Evolutionary conservation across 768 basidiomycete genomes (phyloP).

Genomic region (Boletus rubropictus): DNA sequence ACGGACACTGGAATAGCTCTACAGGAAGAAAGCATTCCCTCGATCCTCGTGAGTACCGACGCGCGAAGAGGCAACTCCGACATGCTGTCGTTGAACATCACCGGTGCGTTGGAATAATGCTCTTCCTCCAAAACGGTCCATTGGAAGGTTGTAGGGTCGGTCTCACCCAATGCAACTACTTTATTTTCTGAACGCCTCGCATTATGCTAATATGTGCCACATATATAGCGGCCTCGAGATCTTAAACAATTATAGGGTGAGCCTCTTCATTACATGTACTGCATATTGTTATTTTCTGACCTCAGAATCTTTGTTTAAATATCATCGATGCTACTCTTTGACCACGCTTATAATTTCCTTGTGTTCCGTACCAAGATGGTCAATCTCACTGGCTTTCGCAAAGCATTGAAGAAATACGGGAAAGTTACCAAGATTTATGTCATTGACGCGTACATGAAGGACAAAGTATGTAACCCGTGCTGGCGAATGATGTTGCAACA

Average conservation of each 20-base stretch:
- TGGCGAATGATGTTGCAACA: not conserved
- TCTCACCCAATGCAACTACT: not conserved
- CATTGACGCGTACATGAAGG: conserved; percentile 72
- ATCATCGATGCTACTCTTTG: not conserved
- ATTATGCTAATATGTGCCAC: conserved; percentile 9
- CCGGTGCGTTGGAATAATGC: conserved; percentile 37
- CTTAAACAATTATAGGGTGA: conserved; percentile 83
- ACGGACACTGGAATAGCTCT: not conserved
- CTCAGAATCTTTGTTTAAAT: not conserved
- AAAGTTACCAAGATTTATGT: conserved; percentile 70
- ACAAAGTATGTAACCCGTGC: conserved; percentile 47
- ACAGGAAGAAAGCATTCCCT: conserved; percentile 16
- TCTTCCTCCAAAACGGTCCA: not conserved
- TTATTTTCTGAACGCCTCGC: not conserved
- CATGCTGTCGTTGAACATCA: conserved; percentile 83
- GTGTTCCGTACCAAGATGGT: conserved; percentile 47
- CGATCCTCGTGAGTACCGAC: conserved; percentile 74
- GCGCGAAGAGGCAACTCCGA: conserved; percentile 81
- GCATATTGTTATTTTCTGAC: not conserved
- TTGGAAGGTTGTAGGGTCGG: not conserved
- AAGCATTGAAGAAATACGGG: conserved; percentile 81
- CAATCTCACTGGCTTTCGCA: conserved; percentile 87
- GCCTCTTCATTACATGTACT: not conserved
- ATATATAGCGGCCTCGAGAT: conserved; percentile 63
- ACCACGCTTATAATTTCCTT: not conserved